phyloP scores from a whole-genome alignment of 352 stramenopile species.

The Phytopythium cucurbitacearum region DNA sequence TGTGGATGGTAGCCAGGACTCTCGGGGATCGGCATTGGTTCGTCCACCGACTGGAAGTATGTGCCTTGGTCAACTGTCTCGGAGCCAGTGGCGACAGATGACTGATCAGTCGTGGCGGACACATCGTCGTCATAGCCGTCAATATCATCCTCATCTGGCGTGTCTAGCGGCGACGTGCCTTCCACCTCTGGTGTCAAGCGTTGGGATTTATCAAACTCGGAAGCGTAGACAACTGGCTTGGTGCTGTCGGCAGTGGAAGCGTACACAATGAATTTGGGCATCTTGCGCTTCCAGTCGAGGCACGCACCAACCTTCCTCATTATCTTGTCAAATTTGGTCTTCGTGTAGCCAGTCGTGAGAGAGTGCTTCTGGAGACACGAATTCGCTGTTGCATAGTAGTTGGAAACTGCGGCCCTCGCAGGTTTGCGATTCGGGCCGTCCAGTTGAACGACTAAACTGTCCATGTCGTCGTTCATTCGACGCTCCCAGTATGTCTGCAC shows the following conservation, averaged over 20 bases:
- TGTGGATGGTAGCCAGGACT: no score
- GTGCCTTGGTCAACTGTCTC: no score
- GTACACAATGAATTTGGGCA: not conserved
- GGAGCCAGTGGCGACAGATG: no score
- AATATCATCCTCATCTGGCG: no score
- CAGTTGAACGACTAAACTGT: not conserved
- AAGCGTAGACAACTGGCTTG: not conserved
- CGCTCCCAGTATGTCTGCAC: not conserved
- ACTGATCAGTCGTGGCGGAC: no score
- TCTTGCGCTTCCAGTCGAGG: not conserved
- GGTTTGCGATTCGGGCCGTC: not conserved
- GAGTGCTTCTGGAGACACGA: not conserved
- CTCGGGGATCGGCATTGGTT: no score
- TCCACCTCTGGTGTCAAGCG: no score
- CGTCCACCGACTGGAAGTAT: no score
- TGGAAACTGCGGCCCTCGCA: not conserved
- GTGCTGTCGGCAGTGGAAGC: not conserved
- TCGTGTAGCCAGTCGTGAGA: not conserved
- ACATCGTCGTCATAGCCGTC: no score
- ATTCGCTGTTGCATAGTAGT: constrained; percentile 2
- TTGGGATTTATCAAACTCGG: not conserved
- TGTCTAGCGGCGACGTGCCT: no score
- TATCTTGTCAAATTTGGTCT: not conserved
- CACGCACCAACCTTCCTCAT: constrained; percentile 1
- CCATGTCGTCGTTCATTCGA: not conserved